Percentiles rank a stretch among this genome's conserved stretches.
Evolutionary conservation across 2,329 filamentous ascomycete genomes (phyloP).

Genomic region (Xylariaceae sp.): DNA sequence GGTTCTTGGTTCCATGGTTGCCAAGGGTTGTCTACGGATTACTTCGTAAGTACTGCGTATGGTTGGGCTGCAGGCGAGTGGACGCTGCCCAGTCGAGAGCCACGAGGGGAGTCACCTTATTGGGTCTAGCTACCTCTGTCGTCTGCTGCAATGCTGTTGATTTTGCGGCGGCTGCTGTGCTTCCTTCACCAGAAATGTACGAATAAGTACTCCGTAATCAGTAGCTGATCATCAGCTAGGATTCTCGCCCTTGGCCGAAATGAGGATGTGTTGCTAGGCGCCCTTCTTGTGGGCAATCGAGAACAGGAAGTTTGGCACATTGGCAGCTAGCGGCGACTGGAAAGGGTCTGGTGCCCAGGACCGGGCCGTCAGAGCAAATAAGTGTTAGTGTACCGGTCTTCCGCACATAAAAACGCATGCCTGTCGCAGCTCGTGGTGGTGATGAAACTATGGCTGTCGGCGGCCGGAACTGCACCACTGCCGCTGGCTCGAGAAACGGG

Average conservation of each 20-base stretch:
- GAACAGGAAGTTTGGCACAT: not conserved
- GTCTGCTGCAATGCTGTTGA: not conserved
- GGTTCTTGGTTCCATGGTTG: slow-evolving; percentile 8
- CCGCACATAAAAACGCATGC: not conserved
- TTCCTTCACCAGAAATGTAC: slow-evolving; percentile 1
- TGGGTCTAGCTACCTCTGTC: slow-evolving; percentile 4
- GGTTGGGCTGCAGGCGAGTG: slow-evolving; percentile 32
- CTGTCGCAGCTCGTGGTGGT: not conserved
- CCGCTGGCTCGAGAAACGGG: slow-evolving; percentile 2
- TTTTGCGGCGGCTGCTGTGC: not conserved
- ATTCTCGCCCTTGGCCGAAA: slow-evolving; percentile 4
- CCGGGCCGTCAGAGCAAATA: not conserved
- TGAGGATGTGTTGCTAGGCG: not conserved
- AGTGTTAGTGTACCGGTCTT: not conserved
- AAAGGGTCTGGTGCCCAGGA: not conserved
- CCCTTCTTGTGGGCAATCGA: not conserved
- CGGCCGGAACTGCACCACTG: slow-evolving; percentile 14
- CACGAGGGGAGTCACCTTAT: slow-evolving; percentile 21
- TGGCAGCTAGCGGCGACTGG: not conserved
- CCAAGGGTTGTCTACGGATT: slow-evolving; percentile 1
- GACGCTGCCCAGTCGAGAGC: slow-evolving; percentile 29
- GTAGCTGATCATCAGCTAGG: slow-evolving; percentile 17
- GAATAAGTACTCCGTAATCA: not conserved
- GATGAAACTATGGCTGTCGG: not conserved
- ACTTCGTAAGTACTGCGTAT: slow-evolving; percentile 3